phyloP scores from a whole-genome alignment of 768 basidiomycete genomes.

The Gloeophyllum trabeum region DNA sequence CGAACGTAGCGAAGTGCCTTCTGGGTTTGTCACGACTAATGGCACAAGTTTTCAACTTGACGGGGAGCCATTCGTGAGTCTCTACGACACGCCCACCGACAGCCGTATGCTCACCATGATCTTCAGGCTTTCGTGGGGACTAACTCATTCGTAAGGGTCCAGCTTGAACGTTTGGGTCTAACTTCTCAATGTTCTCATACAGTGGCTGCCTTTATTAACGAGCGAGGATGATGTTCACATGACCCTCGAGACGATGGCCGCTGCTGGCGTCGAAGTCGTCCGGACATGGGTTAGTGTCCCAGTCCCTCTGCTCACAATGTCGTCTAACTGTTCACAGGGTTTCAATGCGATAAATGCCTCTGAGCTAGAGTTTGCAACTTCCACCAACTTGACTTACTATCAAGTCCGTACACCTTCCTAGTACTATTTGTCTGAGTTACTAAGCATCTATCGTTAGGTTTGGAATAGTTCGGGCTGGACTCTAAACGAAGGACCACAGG shows the following conservation, averaged over 20 bases:
- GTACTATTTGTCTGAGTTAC: not conserved
- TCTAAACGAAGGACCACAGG: slow-evolving; percentile 41
- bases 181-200: not conserved
- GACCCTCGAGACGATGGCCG: slow-evolving; percentile 37
- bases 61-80: slow-evolving; percentile 37
- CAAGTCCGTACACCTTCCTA: slow-evolving; percentile 17
- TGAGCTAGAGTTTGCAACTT: slow-evolving; percentile 29
- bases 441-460: slow-evolving; percentile 17
- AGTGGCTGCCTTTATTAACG: slow-evolving; percentile 49
- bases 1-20: slow-evolving; percentile 16
- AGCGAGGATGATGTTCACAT: slow-evolving; percentile 32
- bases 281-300: slow-evolving; percentile 34
- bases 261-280: slow-evolving; percentile 37
- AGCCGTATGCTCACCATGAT: slow-evolving; percentile 1
- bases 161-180: not conserved
- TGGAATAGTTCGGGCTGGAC: slow-evolving; percentile 39
- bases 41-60: slow-evolving; percentile 30
- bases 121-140: slow-evolving; percentile 36
- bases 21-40: slow-evolving; percentile 33
- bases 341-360: slow-evolving; percentile 27
- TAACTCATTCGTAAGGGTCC: slow-evolving; percentile 36
- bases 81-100: not conserved
- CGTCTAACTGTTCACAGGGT: slow-evolving; percentile 16
- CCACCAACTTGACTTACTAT: slow-evolving; percentile 37
- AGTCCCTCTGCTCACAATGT: not conserved